Base-by-base conservation (phyloP, 2,329 filamentous ascomycete genomes). In the Raffaelea arxii region DNA sequence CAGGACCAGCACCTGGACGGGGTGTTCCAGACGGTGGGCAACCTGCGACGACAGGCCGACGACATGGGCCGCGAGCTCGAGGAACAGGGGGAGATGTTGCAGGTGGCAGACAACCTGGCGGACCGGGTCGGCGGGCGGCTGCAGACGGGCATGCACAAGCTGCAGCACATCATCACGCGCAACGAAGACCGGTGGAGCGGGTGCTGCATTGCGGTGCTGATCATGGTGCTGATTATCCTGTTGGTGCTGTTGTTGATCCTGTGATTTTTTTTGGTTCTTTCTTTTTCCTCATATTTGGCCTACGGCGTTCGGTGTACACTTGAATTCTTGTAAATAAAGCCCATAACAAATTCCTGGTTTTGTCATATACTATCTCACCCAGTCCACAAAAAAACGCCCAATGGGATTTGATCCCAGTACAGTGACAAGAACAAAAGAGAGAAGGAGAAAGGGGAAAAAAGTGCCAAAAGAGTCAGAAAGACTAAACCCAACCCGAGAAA, bases 21-120 rank as follows among this genome's bases (percentile, higher is more conserved):
- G 16, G 91, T 98, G 41, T 95, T 94, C 61, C 79, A 82, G 54
- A 97, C 91, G 1, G 92, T 98, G 22, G 91, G 90, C 3, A 96
- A 89, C 61, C 67, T 98, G 60, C 74, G 91, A 47, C 75, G 84
- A 60, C 92, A 97, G 72, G 94, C 92, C 2, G 83, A 94, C 65
- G 86, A 89, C 56, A 98, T 98, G 91, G 91, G 92, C 2, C 74
- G 91, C 48, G 92, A 98, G 69, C 72, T 98, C 40, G 94, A 96
- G 66, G 92, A 98, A 68, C 92, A 98, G 72, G 77, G 76, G 21
- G 86, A 89, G 63, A 84, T 97, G 77, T 72, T 98, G 48, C 82
- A 92, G 52, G 82, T 86, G 44, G 84, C 94, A 36, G 91, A 97
- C 65, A 77, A 74, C 25, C 72, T 94, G 47, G 88, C 87, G 4